phyloP scores from a whole-genome alignment of 1,284 basidiomycete genomes.

The Apiotrichum domesticum region DNA sequence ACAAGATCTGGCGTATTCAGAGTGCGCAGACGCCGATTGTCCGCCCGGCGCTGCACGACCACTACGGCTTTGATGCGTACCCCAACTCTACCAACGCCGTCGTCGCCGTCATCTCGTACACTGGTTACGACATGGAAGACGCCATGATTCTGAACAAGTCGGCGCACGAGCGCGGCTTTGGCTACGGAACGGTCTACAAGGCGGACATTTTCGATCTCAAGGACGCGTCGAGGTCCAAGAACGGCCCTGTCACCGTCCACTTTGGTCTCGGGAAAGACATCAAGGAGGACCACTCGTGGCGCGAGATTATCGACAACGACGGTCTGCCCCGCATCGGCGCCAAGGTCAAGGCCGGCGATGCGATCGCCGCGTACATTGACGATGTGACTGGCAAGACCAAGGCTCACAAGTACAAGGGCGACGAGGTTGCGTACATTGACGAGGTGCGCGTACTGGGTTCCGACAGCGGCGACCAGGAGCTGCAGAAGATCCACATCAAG shows the following conservation, averaged over 20 bases:
- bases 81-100: slow-evolving; percentile 98
- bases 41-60: slow-evolving; percentile 82
- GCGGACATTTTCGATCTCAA: slow-evolving; percentile 86
- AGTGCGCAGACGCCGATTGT: slow-evolving; percentile 93
- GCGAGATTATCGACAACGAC: slow-evolving; percentile 69
- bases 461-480: slow-evolving; percentile 78
- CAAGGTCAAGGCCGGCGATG: slow-evolving; percentile 66
- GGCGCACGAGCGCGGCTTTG: slow-evolving; percentile 95
- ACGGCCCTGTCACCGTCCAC: slow-evolving; percentile 59
- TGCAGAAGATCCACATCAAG: slow-evolving; percentile 91
- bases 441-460: slow-evolving; percentile 86
- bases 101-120: slow-evolving; percentile 99
- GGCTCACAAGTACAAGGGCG: slow-evolving; percentile 94
- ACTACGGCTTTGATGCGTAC: slow-evolving; percentile 98
- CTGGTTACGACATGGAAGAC: slow-evolving; percentile 99
- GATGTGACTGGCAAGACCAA: slow-evolving; percentile 76
- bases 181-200: slow-evolving; percentile 95
- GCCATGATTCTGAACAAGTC: slow-evolving; percentile 99
- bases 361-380: slow-evolving; percentile 76
- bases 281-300: slow-evolving; percentile 54
- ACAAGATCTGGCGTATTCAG: slow-evolving; percentile 96
- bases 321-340: slow-evolving; percentile 78
- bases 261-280: slow-evolving; percentile 84
- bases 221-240: slow-evolving; percentile 64
- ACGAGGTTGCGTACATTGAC: slow-evolving; percentile 86